Percentiles rank a stretch among this genome's conserved stretches.
phyloP scores from a whole-genome alignment of 768 basidiomycete genomes.

The Lentinula sp. region DNA sequence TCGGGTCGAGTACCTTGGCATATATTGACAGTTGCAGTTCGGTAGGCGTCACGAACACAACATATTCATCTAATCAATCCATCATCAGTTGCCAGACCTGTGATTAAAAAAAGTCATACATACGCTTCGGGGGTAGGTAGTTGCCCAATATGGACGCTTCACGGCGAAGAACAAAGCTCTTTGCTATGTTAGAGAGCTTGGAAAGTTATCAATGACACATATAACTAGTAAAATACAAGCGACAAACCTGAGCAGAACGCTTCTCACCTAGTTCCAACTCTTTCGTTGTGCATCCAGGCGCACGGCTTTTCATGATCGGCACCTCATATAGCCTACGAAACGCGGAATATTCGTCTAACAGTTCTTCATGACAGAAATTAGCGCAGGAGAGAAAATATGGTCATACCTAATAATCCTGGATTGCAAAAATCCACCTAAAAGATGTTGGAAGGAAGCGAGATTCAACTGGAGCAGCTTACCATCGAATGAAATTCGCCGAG shows the following conservation, averaged over 20 bases:
- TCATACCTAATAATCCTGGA: constrained; percentile 76
- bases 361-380: constrained; percentile 1
- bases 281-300: constrained; percentile 64
- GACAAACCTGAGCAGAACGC: constrained; percentile 64
- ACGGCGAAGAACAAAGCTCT: constrained; percentile 86
- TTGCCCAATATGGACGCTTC: constrained; percentile 78
- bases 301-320: constrained; percentile 83
- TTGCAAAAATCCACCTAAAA: constrained; percentile 87
- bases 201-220: neutral
- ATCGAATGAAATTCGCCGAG: constrained; percentile 93
- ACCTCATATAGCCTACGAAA: constrained; percentile 81
- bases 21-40: constrained; percentile 79
- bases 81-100: neutral
- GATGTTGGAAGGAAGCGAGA: neutral
- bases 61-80: constrained; percentile 75
- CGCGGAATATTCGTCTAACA: constrained; percentile 63
- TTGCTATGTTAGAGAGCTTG: constrained; percentile 68
- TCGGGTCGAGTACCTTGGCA: constrained; percentile 64
- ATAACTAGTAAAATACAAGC: neutral
- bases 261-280: constrained; percentile 76
- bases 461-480: constrained; percentile 40
- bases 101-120: constrained; percentile 17
- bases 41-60: constrained; percentile 94
- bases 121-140: constrained; percentile 90
- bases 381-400: neutral